Percentiles rank a stretch among this genome's conserved stretches.
phyloP scores from a whole-genome alignment of 2,329 filamentous ascomycete genomes.

The Davidsoniella virescens region DNA sequence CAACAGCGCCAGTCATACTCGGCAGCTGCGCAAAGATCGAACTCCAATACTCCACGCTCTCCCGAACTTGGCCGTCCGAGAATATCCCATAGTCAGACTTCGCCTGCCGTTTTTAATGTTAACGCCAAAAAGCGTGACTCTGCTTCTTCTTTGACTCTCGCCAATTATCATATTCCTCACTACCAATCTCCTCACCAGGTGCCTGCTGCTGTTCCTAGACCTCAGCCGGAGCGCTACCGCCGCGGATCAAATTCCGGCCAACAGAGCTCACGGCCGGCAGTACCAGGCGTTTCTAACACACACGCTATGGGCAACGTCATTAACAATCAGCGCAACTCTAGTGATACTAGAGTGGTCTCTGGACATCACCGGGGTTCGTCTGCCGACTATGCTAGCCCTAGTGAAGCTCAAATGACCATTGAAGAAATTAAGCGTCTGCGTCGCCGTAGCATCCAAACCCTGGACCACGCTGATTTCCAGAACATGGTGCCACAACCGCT shows the following conservation, averaged over 20 bases:
- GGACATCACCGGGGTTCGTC: slow-evolving; percentile 11
- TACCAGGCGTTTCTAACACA: slow-evolving; percentile 12
- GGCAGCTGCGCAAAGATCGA: slow-evolving; percentile 21
- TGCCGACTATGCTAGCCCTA: neutral
- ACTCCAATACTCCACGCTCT: slow-evolving; percentile 13
- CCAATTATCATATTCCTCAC: slow-evolving; percentile 18
- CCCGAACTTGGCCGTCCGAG: slow-evolving; percentile 17
- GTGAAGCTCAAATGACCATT: neutral
- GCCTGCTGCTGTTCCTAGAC: slow-evolving; percentile 38
- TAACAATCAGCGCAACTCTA: slow-evolving; percentile 17
- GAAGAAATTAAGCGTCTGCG: slow-evolving; percentile 57
- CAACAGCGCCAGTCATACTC: slow-evolving; percentile 36
- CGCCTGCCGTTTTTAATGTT: slow-evolving; percentile 1
- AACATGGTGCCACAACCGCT: slow-evolving; percentile 13
- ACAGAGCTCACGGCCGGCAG: slow-evolving; percentile 24
- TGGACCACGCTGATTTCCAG: slow-evolving; percentile 31
- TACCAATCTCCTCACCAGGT: slow-evolving; percentile 20
- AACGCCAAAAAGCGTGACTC: slow-evolving; percentile 7
- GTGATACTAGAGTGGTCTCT: slow-evolving; percentile 14
- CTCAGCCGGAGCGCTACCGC: slow-evolving; percentile 70
- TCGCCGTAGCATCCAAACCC: slow-evolving; percentile 64
- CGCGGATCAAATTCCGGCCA: slow-evolving; percentile 37
- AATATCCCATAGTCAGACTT: slow-evolving; percentile 1
- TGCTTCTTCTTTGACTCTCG: slow-evolving; percentile 14
- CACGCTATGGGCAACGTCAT: slow-evolving; percentile 12